Percentiles rank a stretch among this genome's conserved stretches.
Evolutionary conservation across 2,329 filamentous ascomycete genomes (phyloP).

Genomic region (Calonectria pseudoreteaudii): DNA sequence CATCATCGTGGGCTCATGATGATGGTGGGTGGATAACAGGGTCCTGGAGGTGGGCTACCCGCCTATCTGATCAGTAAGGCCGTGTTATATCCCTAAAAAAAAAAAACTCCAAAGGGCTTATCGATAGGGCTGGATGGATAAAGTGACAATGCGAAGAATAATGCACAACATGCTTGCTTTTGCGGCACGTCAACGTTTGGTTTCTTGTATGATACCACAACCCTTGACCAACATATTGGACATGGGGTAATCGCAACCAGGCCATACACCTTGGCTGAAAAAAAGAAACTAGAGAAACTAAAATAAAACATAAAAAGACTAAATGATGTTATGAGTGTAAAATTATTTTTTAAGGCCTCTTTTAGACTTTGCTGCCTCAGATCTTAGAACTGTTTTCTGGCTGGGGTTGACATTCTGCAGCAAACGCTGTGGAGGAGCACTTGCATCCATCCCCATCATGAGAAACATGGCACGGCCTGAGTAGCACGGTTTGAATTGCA

Average conservation of each 20-base stretch:
- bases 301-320: no score
- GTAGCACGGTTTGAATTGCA: neutral
- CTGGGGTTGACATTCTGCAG: no score
- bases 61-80: neutral
- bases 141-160: neutral
- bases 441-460: neutral
- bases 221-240: no score
- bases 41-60: neutral
- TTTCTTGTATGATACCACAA: neutral
- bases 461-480: neutral
- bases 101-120: neutral
- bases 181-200: neutral
- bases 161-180: neutral
- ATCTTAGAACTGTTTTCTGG: no score
- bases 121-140: neutral
- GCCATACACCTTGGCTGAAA: no score
- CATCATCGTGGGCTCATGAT: neutral
- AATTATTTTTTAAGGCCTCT: no score
- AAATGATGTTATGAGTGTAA: no score
- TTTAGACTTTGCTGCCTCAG: no score
- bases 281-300: no score
- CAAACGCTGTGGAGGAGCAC: neutral
- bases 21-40: neutral
- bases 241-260: no score
- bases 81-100: neutral